Evolutionary conservation across 2,329 filamentous ascomycete species (phyloP), one percentile per base, ranked within the genome.

Genomic region (Phaeomoniella chlamydospora): DNA sequence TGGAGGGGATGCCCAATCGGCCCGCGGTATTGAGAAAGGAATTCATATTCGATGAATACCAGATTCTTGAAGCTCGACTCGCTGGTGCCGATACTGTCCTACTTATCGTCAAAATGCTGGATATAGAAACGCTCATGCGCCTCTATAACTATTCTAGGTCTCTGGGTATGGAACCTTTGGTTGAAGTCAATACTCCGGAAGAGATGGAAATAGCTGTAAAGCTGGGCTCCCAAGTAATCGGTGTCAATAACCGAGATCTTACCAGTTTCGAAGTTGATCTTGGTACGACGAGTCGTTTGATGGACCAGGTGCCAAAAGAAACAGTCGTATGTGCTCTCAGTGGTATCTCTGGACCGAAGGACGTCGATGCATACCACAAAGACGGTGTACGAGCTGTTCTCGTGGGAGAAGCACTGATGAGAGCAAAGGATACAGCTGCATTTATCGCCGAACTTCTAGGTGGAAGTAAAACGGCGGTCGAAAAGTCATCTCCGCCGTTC

Each of bases 91-190:
- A 98, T 57, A 94, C 88, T 0, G 80, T 98, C 13, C 67, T 98
- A 16, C 70, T 98, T 14, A 98, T 98, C 46, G 90, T 98, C 35
- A 98, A 98, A 65, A 98, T 98, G 90, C 73, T 98, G 9, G 80
- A 88, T 41, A 63, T 72, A 16, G 73, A 75, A 17, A 67, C 81
- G 3, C 68, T 98, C 18, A 75, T 76, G 39, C 70, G 74, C 31
- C 66, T 98, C 9, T 98, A 94, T 64, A 70, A 77, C 39, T 98
- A 96, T 62, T 94, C 86, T 1, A 68, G 77, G 31, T 86, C 80
- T 2, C 68, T 98, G 2, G 88, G 87, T 13, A 98, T 98, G 90
- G 92, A 98, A 60, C 90, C 90, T 19, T 62, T 98, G 18, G 90
- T 98, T 2, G 90, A 98, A 56, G 90, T 98, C 17, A 93, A 98